Evolutionary conservation across 768 basidiomycete genomes (phyloP), one percentile per base, ranked within the genome.

Genomic region (Crepidotus variabilis): DNA sequence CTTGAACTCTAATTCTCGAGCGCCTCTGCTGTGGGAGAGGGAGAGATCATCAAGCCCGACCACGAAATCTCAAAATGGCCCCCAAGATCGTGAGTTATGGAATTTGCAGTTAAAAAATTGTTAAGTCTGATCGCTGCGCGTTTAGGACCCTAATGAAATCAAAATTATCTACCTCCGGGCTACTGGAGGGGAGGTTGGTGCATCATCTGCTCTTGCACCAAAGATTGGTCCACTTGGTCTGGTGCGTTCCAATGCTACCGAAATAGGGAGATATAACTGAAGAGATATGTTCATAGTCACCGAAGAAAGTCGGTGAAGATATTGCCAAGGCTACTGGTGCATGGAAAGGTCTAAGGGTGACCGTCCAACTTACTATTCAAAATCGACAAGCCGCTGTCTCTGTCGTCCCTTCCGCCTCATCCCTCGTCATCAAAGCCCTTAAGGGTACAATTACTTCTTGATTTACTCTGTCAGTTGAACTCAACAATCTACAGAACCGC

Each of bases 271-370:
- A 24, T 32, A 39, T 53, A 63, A 1, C 34, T 35, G 39, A 54
- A 51, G 47, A 51, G 21, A 22, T 52, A 21, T 56, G n/a, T n/a
- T n/a, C n/a, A 50, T 65, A 98, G 97, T 98, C 97, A 57, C 97
- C 97, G 66, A 99, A 99, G 82, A 98, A 98, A 81, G 97, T 99
- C 76, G 97, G 97, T 78, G 97, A 99, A 92, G 97, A 99, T 78
- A 99, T 99, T 72, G 97, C 97, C 67, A 99, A 99, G 75, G 96
- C 96, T 57, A 99, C 97, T 58, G 84, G 87, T 49, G 88, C 87
- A 72, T 99, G 97, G 97, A 99, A 99, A 78, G 97, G 97, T 79
- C 92, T 98, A 71, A 93, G 95, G 60, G 96, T 99, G 57, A 98
- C 97, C 63, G 94, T 98, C 63, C 94, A 98, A 75, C 86, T 98